phyloP scores from a whole-genome alignment of 768 basidiomycete species.

The Trametes cingulata region DNA sequence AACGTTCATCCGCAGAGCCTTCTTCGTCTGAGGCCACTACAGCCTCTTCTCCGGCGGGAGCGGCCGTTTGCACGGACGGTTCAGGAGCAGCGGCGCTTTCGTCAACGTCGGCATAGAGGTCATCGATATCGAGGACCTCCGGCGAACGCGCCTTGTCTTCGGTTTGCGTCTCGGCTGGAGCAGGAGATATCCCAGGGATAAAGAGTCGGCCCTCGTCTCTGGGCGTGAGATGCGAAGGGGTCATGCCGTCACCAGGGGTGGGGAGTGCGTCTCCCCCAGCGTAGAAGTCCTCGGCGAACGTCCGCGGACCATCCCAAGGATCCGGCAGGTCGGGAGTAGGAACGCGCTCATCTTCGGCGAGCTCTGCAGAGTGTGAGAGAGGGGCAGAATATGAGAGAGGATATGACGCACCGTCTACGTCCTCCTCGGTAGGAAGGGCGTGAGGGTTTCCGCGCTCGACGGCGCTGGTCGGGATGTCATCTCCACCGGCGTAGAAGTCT shows the following conservation, averaged over 20 bases:
- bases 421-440: conserved; percentile 31
- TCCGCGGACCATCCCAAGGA: conserved; percentile 42
- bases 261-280: conserved; percentile 41
- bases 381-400: not conserved
- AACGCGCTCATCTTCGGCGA: conserved; percentile 6
- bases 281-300: conserved; percentile 44
- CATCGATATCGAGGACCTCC: not conserved
- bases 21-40: not conserved
- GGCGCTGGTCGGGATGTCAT: conserved; percentile 22
- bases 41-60: not conserved
- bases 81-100: not conserved
- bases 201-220: conserved; percentile 18
- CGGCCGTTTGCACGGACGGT: not conserved
- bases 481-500: conserved; percentile 48
- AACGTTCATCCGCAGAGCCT: conserved; percentile 1
- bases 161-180: not conserved
- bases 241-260: not conserved
- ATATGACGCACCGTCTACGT: conserved; percentile 2
- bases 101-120: not conserved
- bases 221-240: conserved; percentile 31
- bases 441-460: conserved; percentile 25
- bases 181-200: conserved; percentile 20
- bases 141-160: not conserved
- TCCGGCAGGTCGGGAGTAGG: conserved; percentile 35
- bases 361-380: conserved; percentile 12